Conservation (phyloP, 306 rosid species). For the Cotoneaster glaucophyllus region DNA sequence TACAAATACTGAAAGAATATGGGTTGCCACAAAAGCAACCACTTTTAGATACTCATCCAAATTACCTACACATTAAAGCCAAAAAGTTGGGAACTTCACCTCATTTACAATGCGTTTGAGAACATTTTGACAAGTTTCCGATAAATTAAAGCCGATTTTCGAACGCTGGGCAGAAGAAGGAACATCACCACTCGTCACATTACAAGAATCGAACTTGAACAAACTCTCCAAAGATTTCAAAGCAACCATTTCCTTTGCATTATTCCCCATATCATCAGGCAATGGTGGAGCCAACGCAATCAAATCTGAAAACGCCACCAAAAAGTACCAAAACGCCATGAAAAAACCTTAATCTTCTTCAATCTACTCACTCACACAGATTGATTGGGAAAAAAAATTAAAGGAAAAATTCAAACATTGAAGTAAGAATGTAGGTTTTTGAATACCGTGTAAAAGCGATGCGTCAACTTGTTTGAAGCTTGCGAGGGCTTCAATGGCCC, state of each 20-base stretch:
- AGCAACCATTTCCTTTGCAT: conserved; percentile 54
- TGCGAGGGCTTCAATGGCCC: conserved; percentile 70
- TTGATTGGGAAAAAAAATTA: neutral
- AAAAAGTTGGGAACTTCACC: conserved; percentile 32
- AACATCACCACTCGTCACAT: conserved; percentile 6
- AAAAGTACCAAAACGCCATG: neutral
- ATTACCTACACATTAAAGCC: neutral
- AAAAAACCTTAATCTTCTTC: neutral
- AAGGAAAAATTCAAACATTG: neutral
- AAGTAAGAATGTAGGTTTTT: neutral
- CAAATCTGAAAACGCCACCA: conserved; percentile 31
- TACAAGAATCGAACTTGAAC: conserved; percentile 17
- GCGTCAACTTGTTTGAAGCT: conserved; percentile 20
- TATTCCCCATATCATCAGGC: conserved; percentile 27
- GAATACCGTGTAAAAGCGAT: conserved; percentile 40
- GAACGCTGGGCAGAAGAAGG: conserved; percentile 27
- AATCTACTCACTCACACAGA: neutral
- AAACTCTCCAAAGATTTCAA: conserved; percentile 63
- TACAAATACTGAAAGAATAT: neutral
- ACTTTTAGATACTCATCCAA: neutral
- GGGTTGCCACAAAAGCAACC: conserved; percentile 1
- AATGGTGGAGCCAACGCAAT: conserved; percentile 34
- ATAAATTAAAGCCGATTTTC: conserved; percentile 37
- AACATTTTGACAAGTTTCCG: conserved; percentile 40
- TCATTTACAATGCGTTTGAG: conserved; percentile 35